A percentile compares a stretch with the other conserved stretches of the same genome.
Conservation (phyloP, 1,139 yeast genomes). For the Spencermartinsiella ligniputridi region DNA sequence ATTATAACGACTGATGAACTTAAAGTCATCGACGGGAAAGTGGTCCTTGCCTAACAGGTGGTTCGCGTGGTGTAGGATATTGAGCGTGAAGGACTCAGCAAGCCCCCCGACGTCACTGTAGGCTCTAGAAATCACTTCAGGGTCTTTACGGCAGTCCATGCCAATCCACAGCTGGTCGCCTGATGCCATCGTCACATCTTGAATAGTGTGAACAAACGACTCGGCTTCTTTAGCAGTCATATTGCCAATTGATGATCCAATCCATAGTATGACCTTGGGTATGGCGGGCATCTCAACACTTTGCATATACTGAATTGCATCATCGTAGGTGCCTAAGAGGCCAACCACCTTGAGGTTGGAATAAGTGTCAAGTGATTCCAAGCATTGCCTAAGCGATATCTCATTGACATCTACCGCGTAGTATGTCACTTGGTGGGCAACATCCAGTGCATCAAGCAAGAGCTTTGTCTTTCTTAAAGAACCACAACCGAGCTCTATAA, state of each 20-base stretch:
- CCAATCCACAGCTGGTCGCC: constrained; percentile 5
- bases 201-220: not conserved
- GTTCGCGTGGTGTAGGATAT: not conserved
- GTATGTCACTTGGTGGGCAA: not conserved
- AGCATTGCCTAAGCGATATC: not conserved
- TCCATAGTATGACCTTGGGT: constrained; percentile 3
- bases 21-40: constrained; percentile 1
- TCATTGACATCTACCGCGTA: constrained; percentile 3
- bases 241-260: constrained; percentile 3
- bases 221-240: constrained; percentile 1
- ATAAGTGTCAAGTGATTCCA: constrained; percentile 1
- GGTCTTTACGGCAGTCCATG: constrained; percentile 4
- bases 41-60: not conserved
- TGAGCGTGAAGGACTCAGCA: constrained; percentile 2
- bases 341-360: constrained; percentile 3
- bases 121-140: constrained; percentile 2
- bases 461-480: constrained; percentile 3
- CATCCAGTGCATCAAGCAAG: constrained; percentile 2
- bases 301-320: constrained; percentile 1
- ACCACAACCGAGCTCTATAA: constrained; percentile 4
- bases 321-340: constrained; percentile 4
- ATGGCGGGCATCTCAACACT: not conserved
- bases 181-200: not conserved
- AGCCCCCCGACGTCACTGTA: constrained; percentile 3
- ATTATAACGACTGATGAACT: constrained; percentile 1